Base-by-base conservation (phyloP, 306 rosid genomes). In the Dryas drummondii region DNA sequence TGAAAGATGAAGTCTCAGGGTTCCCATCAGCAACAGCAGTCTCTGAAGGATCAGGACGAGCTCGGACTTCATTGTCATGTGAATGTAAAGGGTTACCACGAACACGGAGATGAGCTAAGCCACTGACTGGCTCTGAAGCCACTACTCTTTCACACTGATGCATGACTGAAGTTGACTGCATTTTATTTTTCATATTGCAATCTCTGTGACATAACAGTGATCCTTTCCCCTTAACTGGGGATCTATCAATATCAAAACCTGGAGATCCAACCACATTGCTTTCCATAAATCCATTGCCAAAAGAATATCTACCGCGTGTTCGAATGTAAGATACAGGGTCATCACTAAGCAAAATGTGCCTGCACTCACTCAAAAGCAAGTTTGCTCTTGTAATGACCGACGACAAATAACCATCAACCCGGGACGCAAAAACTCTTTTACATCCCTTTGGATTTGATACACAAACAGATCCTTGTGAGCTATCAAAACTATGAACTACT, bases 371-470 rank as follows among this genome's bases (percentile, higher is more conserved):
- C 26, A 76, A 54, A 71, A 91, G 84, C 70, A 78, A 78, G 54
- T 56, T 83, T 16, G 86, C 91, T 64, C 91, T 84, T 40, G 64
- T 76, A 74, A 83, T 7, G 63, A 82, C 58, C 22, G 78, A 47
- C 4, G 10, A 47, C 4, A 59, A 37, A 49, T 49, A 66, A 57
- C 8, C 54, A 6, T 52, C 47, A 4, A 50, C 70, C 79, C 71
- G 83, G 22, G 87, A 61, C 3, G 97, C 94, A 73, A 85, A 85
- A 76, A 91, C 82, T 79, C 94, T 84, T 63, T 89, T 89, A 70
- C 61, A 71, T 63, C 86, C 68, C 44, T 69, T 80, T 63, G 87
- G 82, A 51, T 76, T 80, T 26, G 83, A 76, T 13, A 74, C 70
- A 41, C 15, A 6, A 1, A 71, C 52, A 44, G 75, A 11, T 52